Evolutionary conservation across 2,329 filamentous ascomycete species (phyloP).

Genomic region (Didymosphaeria variabile): DNA sequence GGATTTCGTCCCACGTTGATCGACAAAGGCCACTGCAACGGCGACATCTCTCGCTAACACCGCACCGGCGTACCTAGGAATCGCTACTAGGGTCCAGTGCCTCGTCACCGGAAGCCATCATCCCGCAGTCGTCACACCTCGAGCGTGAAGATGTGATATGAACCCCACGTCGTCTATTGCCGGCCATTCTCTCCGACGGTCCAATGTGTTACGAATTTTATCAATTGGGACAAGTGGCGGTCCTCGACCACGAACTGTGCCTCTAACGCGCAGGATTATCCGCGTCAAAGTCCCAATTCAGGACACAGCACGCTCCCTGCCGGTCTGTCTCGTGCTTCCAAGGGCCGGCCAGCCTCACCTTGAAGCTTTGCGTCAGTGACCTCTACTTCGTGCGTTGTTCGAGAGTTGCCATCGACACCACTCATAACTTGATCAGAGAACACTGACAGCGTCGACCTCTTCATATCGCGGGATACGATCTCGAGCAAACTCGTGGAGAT

Average conservation of each 20-base stretch:
- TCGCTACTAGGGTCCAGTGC: background rate
- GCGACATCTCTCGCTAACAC: background rate
- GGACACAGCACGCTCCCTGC: conserved; percentile 15
- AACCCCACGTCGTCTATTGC: background rate
- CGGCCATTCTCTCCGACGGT: background rate
- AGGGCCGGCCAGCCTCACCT: background rate
- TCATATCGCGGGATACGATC: background rate
- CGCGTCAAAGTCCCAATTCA: conserved; percentile 18
- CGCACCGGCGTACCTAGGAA: background rate
- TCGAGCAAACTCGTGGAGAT: background rate
- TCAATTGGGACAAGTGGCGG: conserved; percentile 8
- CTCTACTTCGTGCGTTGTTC: background rate
- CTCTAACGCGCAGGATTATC: conserved; percentile 21
- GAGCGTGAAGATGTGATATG: background rate
- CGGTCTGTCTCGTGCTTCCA: conserved; percentile 1
- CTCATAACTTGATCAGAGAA: background rate
- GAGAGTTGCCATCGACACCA: background rate
- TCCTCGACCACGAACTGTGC: conserved; percentile 12
- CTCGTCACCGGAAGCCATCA: background rate
- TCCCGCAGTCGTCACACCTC: background rate
- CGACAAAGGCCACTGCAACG: conserved; percentile 6
- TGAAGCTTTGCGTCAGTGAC: background rate
- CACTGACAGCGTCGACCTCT: background rate
- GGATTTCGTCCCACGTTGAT: conserved; percentile 12
- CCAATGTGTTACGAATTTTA: conserved; percentile 1